phyloP scores from a whole-genome alignment of 108 stramenopile genomes.

The Nitzschia inconspicua region DNA sequence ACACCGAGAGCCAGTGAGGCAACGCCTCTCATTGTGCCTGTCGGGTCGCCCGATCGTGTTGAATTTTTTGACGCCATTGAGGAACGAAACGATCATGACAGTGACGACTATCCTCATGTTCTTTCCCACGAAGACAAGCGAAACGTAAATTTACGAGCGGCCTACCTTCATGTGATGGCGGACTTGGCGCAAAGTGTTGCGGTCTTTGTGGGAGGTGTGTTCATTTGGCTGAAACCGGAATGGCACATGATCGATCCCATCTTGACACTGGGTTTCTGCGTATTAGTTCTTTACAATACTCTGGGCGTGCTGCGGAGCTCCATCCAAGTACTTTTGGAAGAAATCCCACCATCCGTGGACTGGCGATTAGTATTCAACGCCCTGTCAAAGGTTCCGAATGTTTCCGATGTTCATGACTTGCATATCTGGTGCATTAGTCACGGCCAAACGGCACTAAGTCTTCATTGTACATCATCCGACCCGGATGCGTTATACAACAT shows the following conservation, averaged over 20 bases:
- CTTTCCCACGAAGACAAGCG: slow-evolving; percentile 10
- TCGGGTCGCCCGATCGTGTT: too few species aligned
- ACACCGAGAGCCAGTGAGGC: slow-evolving; percentile 18
- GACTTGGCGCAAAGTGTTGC: slow-evolving; percentile 92
- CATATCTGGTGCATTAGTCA: slow-evolving; percentile 89
- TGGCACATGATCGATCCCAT: slow-evolving; percentile 91
- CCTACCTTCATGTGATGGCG: slow-evolving; percentile 91
- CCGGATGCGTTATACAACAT: slow-evolving; percentile 21
- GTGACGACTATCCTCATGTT: neutral
- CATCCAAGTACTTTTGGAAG: slow-evolving; percentile 84
- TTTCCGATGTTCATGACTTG: slow-evolving; percentile 85
- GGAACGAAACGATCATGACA: too few species aligned
- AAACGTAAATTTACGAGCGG: slow-evolving; percentile 89
- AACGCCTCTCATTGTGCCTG: neutral
- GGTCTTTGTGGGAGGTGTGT: slow-evolving; percentile 85
- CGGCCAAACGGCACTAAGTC: slow-evolving; percentile 49
- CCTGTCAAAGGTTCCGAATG: slow-evolving; percentile 53
- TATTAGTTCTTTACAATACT: slow-evolving; percentile 83
- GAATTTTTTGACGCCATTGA: too few species aligned
- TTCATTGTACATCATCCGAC: slow-evolving; percentile 38
- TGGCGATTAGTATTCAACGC: slow-evolving; percentile 56
- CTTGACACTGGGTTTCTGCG: slow-evolving; percentile 87
- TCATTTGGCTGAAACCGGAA: slow-evolving; percentile 86
- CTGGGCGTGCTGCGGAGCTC: slow-evolving; percentile 62
- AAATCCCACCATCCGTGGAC: slow-evolving; percentile 78